Evolutionary conservation across 345 rosid species (phyloP).

Genomic region (Eucalyptus coolabah): DNA sequence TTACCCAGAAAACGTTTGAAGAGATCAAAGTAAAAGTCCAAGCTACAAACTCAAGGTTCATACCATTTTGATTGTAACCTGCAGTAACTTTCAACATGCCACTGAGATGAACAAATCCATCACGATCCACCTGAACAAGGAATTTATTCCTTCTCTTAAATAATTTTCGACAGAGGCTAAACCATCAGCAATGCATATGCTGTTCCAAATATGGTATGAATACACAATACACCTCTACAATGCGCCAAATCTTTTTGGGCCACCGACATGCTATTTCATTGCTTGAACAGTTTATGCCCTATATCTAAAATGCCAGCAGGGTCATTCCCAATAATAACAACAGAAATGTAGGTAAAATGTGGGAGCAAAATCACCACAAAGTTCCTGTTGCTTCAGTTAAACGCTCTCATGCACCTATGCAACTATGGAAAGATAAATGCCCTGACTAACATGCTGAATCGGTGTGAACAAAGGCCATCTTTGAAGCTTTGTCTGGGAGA

Average conservation of each 20-base stretch:
- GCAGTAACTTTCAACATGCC: constrained; percentile 49
- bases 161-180: background rate
- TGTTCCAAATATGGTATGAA: background rate
- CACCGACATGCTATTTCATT: background rate
- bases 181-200: background rate
- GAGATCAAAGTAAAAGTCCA: background rate
- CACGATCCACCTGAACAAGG: constrained; percentile 24
- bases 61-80: constrained; percentile 50
- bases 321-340: background rate
- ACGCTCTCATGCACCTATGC: background rate
- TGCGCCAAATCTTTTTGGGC: background rate
- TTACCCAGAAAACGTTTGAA: background rate
- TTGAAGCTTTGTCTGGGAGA: background rate
- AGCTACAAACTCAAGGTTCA: background rate
- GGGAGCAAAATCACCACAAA: background rate
- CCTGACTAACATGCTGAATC: background rate
- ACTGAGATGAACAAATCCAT: constrained; percentile 50
- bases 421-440: background rate
- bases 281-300: background rate
- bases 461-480: background rate
- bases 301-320: background rate
- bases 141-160: background rate
- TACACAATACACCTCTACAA: background rate
- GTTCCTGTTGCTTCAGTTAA: background rate
- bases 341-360: background rate